Evolutionary conservation across 371 early-diverging fungal species (phyloP).

Genomic region (Apophysomyces ossiformis): DNA sequence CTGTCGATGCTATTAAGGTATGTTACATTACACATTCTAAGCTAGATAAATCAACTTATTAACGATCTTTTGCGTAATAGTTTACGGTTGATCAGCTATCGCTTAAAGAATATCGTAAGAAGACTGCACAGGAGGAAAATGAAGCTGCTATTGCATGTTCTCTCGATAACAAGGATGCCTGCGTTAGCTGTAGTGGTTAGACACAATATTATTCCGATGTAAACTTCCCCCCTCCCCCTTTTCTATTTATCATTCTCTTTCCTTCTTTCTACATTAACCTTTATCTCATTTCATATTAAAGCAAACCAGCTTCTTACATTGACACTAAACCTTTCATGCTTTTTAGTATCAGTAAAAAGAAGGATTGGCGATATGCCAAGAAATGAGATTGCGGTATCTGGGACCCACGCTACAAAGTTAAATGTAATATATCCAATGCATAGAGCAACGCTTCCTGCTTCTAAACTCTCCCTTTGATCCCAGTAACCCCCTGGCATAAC

Average conservation of each 20-base stretch:
- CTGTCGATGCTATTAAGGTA: constrained; percentile 95
- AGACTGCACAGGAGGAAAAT: constrained; percentile 33
- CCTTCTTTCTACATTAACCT: background rate
- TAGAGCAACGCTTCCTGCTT: no score
- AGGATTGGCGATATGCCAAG: no score
- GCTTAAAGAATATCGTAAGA: constrained; percentile 38
- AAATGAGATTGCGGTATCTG: no score
- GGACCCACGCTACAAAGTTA: no score
- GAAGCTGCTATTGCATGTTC: constrained; percentile 79
- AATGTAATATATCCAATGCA: no score
- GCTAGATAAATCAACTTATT: background rate
- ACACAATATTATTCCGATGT: background rate
- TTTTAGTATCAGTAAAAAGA: no score
- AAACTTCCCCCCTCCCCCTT: no score
- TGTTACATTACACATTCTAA: background rate
- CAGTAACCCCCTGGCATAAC: no score
- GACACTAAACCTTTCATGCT: background rate
- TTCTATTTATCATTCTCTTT: background rate
- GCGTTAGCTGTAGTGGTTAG: constrained; percentile 89
- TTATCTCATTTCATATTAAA: background rate
- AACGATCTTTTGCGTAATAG: background rate
- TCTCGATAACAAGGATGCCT: constrained; percentile 90
- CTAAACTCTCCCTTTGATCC: no score
- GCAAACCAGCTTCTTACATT: constrained; percentile 2
- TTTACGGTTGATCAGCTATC: constrained; percentile 56